Percentiles rank a stretch among this genome's conserved stretches.
Conservation (phyloP, 768 basidiomycete species). For the Gymnopilus junonius region DNA sequence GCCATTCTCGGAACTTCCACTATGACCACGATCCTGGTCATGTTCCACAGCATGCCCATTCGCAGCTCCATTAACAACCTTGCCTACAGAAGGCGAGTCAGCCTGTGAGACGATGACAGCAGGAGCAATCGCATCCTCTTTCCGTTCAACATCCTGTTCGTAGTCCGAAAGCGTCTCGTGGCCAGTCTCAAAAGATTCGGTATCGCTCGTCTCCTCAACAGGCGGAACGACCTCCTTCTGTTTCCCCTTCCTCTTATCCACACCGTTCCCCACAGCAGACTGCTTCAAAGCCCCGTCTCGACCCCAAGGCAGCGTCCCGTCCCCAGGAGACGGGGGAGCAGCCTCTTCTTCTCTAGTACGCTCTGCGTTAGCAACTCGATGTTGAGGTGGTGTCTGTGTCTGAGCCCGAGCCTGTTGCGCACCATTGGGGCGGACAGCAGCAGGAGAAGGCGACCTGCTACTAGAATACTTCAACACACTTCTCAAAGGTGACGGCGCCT, state of each 20-base stretch:
- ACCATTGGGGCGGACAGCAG: not conserved
- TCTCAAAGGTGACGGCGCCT: slow-evolving; percentile 52
- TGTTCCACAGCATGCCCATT: slow-evolving; percentile 19
- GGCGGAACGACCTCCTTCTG: slow-evolving; percentile 13
- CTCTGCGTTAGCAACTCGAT: not conserved
- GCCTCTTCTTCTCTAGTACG: not conserved
- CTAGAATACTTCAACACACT: slow-evolving; percentile 61
- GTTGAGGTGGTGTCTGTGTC: not conserved
- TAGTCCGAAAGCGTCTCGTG: slow-evolving; percentile 25
- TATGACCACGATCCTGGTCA: slow-evolving; percentile 9
- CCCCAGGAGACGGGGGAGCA: slow-evolving; percentile 12
- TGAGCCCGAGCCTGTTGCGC: not conserved
- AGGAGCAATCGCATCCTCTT: not conserved
- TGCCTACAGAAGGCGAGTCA: slow-evolving; percentile 6
- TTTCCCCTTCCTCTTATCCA: slow-evolving; percentile 20
- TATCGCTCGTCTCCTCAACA: slow-evolving; percentile 20
- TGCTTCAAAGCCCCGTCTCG: not conserved
- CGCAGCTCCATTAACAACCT: slow-evolving; percentile 6
- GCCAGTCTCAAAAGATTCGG: slow-evolving; percentile 67
- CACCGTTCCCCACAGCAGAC: not conserved
- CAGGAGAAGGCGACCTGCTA: slow-evolving; percentile 55
- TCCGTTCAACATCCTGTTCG: not conserved
- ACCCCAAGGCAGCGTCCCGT: slow-evolving; percentile 13
- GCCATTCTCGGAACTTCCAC: not conserved
- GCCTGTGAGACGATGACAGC: not conserved